Evolutionary conservation across 352 stramenopile species (phyloP).

Genomic region (Plasmopara viticola): DNA sequence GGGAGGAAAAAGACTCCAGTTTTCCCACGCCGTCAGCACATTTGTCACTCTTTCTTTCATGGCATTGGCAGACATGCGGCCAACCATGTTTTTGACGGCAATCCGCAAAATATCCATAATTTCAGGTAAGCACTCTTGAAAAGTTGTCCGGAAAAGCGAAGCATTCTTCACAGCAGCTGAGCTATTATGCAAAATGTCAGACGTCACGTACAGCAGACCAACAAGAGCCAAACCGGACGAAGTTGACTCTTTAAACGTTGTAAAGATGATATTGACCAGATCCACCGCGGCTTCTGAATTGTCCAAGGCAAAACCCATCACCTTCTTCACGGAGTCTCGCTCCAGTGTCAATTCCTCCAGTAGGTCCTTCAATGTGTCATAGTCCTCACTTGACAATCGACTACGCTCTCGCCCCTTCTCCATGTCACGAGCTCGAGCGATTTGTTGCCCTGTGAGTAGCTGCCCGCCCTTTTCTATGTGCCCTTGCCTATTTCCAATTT

Average conservation of each 20-base stretch:
- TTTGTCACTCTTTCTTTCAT: conserved; percentile 80
- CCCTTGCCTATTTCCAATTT: conserved; percentile 1
- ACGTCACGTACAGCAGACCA: conserved; percentile 73
- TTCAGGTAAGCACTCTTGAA: conserved; percentile 73
- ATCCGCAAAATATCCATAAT: conserved; percentile 56
- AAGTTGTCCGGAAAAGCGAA: conserved; percentile 83
- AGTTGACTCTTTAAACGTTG: conserved; percentile 35
- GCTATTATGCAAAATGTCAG: conserved; percentile 88
- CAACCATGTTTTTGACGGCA: conserved; percentile 45
- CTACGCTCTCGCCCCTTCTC: conserved; percentile 52
- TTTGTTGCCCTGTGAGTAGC: conserved; percentile 64
- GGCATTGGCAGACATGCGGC: conserved; percentile 70
- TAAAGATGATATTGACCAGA: conserved; percentile 45
- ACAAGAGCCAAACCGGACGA: conserved; percentile 44
- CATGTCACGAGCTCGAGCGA: conserved; percentile 59
- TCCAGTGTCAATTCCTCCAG: conserved; percentile 50
- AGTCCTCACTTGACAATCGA: conserved; percentile 39
- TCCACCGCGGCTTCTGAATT: conserved; percentile 73
- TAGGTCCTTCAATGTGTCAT: conserved; percentile 47
- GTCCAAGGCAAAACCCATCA: conserved; percentile 76
- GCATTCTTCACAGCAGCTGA: conserved; percentile 84
- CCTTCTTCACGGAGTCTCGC: conserved; percentile 56
- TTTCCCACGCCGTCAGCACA: conserved; percentile 70
- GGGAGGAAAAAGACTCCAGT: conserved; percentile 74
- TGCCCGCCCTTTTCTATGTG: conserved; percentile 15